Percentiles rank a stretch among this genome's conserved stretches.
These are phyloP conservation scores for Trichoderma arundinaceum DNA, from an alignment of 2,329 filamentous ascomycete genomes.

Conservation along the genomic window DNA sequence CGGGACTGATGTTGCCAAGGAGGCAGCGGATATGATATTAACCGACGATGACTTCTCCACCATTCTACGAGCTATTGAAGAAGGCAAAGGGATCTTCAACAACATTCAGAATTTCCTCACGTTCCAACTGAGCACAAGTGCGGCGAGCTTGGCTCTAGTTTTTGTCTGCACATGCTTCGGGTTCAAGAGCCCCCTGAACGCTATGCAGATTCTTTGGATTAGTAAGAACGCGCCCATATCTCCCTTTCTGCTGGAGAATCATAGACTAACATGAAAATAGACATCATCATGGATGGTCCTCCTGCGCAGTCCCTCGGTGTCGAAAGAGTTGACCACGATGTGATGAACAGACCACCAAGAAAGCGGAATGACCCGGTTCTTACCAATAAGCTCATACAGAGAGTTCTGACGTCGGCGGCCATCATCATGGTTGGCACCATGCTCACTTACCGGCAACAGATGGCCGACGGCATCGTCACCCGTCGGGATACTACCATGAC, in stretches of 20 bases:
- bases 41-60: slow-evolving; percentile 90
- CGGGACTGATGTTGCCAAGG: slow-evolving; percentile 96
- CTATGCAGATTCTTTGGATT: slow-evolving; percentile 99
- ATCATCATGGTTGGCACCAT: slow-evolving; percentile 95
- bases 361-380: slow-evolving; percentile 87
- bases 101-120: slow-evolving; percentile 99
- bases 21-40: slow-evolving; percentile 90
- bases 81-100: slow-evolving; percentile 99
- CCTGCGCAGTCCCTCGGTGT: slow-evolving; percentile 96
- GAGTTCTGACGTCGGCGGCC: slow-evolving; percentile 83
- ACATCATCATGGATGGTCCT: slow-evolving; percentile 99
- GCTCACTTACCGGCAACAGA: slow-evolving; percentile 88
- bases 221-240: slow-evolving; percentile 67
- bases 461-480: slow-evolving; percentile 83
- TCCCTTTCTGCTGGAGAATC: too few relatives aligned
- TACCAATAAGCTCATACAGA: slow-evolving; percentile 79
- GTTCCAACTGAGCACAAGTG: slow-evolving; percentile 96
- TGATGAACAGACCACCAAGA: slow-evolving; percentile 88
- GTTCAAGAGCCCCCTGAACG: slow-evolving; percentile 93
- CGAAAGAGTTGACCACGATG: slow-evolving; percentile 89
- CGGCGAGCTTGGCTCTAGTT: slow-evolving; percentile 88
- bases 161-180: slow-evolving; percentile 91
- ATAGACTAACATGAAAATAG: slow-evolving; percentile 53
- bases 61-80: slow-evolving; percentile 93
- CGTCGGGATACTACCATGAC: slow-evolving; percentile 98